Base-by-base conservation (phyloP, 202 grass and related monocot species). In the Schoenoplectus triqueter region DNA sequence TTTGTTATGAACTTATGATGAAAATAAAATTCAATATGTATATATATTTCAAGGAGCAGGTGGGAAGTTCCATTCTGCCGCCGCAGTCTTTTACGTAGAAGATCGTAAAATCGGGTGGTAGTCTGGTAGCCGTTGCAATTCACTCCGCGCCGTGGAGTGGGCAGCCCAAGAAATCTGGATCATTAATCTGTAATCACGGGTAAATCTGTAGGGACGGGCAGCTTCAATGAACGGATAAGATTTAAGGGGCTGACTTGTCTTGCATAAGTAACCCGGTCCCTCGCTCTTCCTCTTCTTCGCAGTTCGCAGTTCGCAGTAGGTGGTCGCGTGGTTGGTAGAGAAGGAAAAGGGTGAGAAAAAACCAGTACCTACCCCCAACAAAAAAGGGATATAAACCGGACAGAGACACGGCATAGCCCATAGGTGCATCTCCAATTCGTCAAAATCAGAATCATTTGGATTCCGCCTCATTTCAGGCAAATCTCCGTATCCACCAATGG, bases 391-490 rank as follows among this genome's bases (percentile, higher is more conserved):
- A 31, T 75, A 55, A 75, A 75, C 49, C 9, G 13, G 19, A 55
- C 48, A 49, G 49, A 57, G 57, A 75, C 71, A 21, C 10, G 31
- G 49, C 10, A 14, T 75, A 5, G 57, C 17, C 31, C 1, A 31
- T 31, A 31, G 31, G 48, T 55, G 72, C 19, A 75, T 22, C 50
- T 56, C 72, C 49, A 76, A 76, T 54, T 76, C 4, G 0, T 54
- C 20, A 75, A 61, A 22, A 75, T 22, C 19, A 51, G 19, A 74
- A 74, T 74, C 48, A 74, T 52, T 21, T 5, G 48, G 71, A 74
- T 74, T 74, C 71, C 46, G 54, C 69, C 8, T 72, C 69, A 73
- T 3, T n/a, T 31, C 31, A 31, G 31, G 31, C 31, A 31, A 54
- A 79, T 48, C 73, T 11, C 21, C 3, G 45, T 4, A 57, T 80